Evolutionary conservation across 2,329 filamentous ascomycete species (phyloP), one percentile per base, ranked within the genome.

Genomic region (Aspergillus eucalypticola): DNA sequence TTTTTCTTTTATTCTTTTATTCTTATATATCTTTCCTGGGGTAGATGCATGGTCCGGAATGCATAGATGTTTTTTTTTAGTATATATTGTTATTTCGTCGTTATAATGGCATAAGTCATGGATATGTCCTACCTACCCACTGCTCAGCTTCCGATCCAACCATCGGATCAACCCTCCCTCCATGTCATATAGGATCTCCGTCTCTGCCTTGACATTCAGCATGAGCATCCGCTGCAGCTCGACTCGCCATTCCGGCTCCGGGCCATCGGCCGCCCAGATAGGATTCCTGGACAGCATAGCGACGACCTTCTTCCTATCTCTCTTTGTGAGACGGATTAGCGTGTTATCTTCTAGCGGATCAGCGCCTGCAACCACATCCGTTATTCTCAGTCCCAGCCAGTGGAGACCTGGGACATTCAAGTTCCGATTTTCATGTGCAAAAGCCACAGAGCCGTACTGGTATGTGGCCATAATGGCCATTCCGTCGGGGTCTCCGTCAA

Each of bases 401-500:
- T 76, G 73, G 8, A 88, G 72, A 17, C 73, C 70, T 1, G 82
- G 79, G 6, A 84, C 72, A 35, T 73, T 77, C n/a, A 81, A 72
- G 25, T 72, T 69, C 6, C 73, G 72, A 58, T 80, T 82, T 65
- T 88, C 84, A 62, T 86, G 83, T 5, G 81, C 76, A 27, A 86
- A 79, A 8, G 80, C 79, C 56, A 78, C 75, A 1, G 86, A 88
- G 23, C 86, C 85, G 66, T 87, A 79, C 65, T 85, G 86, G 77
- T 88, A 89, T 7, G 82, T 87, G 13, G 83, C 84, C 70, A 87
- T 76, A 54, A 89, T 88, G 10, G 80, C 81, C 60, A 89, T 78
- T 2, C 86, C 86, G 66, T 89, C 85, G 0, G 86, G 86, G 66
- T 89, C 86, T 53, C 80, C 81, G 64, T 89, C 86, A 21, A 86